Evolutionary conservation across 768 basidiomycete genomes (phyloP).

Genomic region (Amanita phalloides): DNA sequence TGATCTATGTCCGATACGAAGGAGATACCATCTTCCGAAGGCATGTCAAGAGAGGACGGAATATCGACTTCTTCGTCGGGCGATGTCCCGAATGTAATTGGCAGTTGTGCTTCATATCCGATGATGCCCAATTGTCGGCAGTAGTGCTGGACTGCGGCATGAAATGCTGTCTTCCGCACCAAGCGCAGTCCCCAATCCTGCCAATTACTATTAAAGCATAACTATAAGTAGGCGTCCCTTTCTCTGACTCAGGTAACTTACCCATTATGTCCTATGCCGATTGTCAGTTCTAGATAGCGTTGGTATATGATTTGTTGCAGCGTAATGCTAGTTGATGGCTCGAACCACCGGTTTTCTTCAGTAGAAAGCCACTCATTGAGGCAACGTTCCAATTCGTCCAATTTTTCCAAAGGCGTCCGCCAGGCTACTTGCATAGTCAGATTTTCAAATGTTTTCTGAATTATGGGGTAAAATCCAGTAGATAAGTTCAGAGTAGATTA

Average conservation of each 20-base stretch:
- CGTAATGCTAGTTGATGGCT: slow-evolving; percentile 52
- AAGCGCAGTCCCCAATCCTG: slow-evolving; percentile 50
- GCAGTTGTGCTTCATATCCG: slow-evolving; percentile 48
- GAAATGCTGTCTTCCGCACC: slow-evolving; percentile 64
- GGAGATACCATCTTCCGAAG: slow-evolving; percentile 8
- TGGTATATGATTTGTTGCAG: slow-evolving; percentile 59
- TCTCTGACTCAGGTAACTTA: slow-evolving; percentile 10
- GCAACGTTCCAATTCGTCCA: slow-evolving; percentile 56
- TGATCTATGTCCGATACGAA: slow-evolving; percentile 2
- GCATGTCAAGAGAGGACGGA: slow-evolving; percentile 3
- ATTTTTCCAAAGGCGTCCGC: slow-evolving; percentile 61
- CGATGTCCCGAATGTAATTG: slow-evolving; percentile 38
- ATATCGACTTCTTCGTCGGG: slow-evolving; percentile 15
- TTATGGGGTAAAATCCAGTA: slow-evolving; percentile 7
- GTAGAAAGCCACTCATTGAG: slow-evolving; percentile 70
- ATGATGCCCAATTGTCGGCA: slow-evolving; percentile 59
- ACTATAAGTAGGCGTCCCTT: neutral
- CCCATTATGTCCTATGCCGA: slow-evolving; percentile 51
- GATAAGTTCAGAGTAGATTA: neutral
- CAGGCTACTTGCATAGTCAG: slow-evolving; percentile 65
- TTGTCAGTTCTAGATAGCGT: slow-evolving; percentile 55
- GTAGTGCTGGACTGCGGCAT: slow-evolving; percentile 67
- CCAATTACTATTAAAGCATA: slow-evolving; percentile 16
- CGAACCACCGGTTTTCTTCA: slow-evolving; percentile 74
- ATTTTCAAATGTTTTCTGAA: slow-evolving; percentile 56